Percentiles rank a stretch among this genome's conserved stretches.
These are phyloP conservation scores for Andrographis paniculata DNA, from an alignment of 305 asterid genomes.

Conservation along the genomic window DNA sequence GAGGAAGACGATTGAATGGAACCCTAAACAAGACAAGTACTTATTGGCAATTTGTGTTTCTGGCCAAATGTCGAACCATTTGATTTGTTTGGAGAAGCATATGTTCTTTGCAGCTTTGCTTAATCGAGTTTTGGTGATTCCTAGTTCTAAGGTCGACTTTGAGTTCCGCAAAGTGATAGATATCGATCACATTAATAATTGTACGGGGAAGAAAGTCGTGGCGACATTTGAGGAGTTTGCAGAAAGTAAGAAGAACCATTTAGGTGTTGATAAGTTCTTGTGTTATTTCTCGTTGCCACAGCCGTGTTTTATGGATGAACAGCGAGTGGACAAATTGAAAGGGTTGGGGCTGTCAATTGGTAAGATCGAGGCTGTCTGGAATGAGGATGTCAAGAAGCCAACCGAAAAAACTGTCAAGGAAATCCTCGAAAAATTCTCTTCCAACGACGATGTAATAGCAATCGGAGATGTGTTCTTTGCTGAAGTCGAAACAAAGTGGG, in stretches of 20 bases:
- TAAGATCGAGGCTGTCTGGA: constrained; percentile 74
- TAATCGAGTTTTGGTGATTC: constrained; percentile 69
- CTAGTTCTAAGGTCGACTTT: constrained; percentile 78
- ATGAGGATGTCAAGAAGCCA: constrained; percentile 88
- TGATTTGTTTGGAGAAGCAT: constrained; percentile 92
- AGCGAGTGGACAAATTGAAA: constrained; percentile 75
- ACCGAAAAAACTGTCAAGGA: constrained; percentile 48
- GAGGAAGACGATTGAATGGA: constrained; percentile 79
- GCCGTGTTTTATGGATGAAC: constrained; percentile 85
- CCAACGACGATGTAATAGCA: constrained; percentile 66
- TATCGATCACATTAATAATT: constrained; percentile 72
- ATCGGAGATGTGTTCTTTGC: constrained; percentile 96
- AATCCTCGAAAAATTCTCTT: constrained; percentile 54
- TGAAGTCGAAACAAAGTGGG: constrained; percentile 82
- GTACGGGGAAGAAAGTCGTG: constrained; percentile 74
- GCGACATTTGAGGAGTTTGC: constrained; percentile 80
- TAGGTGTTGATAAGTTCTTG: constrained; percentile 61
- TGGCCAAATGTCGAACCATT: constrained; percentile 96
- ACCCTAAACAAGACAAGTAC: constrained; percentile 68
- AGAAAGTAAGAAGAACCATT: constrained; percentile 48
- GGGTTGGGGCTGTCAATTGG: constrained; percentile 57
- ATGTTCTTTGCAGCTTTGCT: constrained; percentile 89
- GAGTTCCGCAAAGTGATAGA: constrained; percentile 70
- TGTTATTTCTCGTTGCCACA: constrained; percentile 84
- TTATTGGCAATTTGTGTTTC: constrained; percentile 82